phyloP scores from a whole-genome alignment of 2,329 filamentous ascomycete species.

The Helotiales sp. region DNA sequence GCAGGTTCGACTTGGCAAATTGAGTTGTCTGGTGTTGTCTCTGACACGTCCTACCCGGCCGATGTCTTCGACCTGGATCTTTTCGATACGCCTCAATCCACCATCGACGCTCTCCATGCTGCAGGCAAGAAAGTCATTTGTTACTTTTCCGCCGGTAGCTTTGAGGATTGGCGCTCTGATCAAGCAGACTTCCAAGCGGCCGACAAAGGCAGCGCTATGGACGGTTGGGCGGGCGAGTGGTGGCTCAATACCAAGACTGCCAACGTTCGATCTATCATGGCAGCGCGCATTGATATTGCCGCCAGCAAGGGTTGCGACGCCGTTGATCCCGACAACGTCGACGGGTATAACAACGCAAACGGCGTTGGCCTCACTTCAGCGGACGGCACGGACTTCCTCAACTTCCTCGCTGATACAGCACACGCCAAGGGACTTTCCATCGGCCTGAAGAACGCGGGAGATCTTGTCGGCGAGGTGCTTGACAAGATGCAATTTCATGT shows the following conservation, averaged over 20 bases:
- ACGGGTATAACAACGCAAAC: constrained; percentile 68
- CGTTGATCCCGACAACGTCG: constrained; percentile 74
- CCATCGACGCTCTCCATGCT: constrained; percentile 54
- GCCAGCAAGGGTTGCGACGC: constrained; percentile 67
- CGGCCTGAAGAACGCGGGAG: constrained; percentile 72
- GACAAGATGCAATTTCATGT: constrained; percentile 66
- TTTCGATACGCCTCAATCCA: constrained; percentile 52
- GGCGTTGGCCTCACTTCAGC: constrained; percentile 62
- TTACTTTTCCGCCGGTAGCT: constrained; percentile 76
- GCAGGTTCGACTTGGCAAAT: constrained; percentile 30
- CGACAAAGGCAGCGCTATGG: constrained; percentile 63
- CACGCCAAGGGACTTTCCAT: constrained; percentile 60
- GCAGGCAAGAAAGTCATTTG: constrained; percentile 68
- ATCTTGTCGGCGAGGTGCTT: constrained; percentile 58
- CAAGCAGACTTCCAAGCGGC: constrained; percentile 53
- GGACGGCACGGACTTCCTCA: constrained; percentile 63
- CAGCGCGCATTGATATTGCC: constrained; percentile 61
- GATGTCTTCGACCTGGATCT: constrained; percentile 47
- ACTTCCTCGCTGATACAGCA: constrained; percentile 63
- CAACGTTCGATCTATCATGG: constrained; percentile 69
- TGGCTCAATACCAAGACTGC: constrained; percentile 66
- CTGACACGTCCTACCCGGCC: constrained; percentile 13
- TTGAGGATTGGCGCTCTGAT: constrained; percentile 67
- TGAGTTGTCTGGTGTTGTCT: constrained; percentile 16
- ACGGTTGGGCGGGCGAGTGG: constrained; percentile 69